A percentile compares a stretch with the other conserved stretches of the same genome.
Evolutionary conservation across 2,329 filamentous ascomycete genomes (phyloP).

Genomic region (Lojkania enalia): DNA sequence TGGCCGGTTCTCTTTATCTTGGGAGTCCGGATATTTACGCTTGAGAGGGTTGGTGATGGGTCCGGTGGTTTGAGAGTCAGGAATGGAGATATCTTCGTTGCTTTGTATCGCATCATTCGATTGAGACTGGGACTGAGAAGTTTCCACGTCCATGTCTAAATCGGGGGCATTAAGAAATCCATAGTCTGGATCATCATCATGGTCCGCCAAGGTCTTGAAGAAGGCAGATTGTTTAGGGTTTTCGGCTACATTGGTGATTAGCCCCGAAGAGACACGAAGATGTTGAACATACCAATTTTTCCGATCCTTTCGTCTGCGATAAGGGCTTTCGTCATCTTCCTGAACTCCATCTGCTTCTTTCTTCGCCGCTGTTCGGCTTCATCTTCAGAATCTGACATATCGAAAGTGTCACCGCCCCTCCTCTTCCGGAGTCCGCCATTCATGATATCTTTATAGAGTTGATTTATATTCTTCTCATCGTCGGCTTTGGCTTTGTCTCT

Average conservation of each 20-base stretch:
- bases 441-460: conserved; percentile 90
- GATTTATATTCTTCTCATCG: conserved; percentile 86
- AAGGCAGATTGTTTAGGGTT: conserved; percentile 91
- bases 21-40: conserved; percentile 47
- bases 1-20: conserved; percentile 48
- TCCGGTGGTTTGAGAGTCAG: conserved; percentile 45
- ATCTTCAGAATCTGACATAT: conserved; percentile 89
- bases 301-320: conserved; percentile 87
- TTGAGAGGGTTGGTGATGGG: conserved; percentile 37
- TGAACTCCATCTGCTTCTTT: conserved; percentile 84
- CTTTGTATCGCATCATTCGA: conserved; percentile 16
- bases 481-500: conserved; percentile 77
- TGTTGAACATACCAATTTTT: no score
- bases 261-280: no score
- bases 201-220: conserved; percentile 84
- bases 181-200: conserved; percentile 70
- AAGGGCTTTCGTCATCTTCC: conserved; percentile 86
- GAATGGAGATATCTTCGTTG: conserved; percentile 23
- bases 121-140: conserved; percentile 30
- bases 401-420: conserved; percentile 66
- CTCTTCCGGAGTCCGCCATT: conserved; percentile 85
- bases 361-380: conserved; percentile 76
- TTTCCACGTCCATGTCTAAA: conserved; percentile 34
- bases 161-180: conserved; percentile 67
- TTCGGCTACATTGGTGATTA: no score